Conservation (phyloP, 805 yeast genomes). For the Wickerhamomyces xylosicus region DNA sequence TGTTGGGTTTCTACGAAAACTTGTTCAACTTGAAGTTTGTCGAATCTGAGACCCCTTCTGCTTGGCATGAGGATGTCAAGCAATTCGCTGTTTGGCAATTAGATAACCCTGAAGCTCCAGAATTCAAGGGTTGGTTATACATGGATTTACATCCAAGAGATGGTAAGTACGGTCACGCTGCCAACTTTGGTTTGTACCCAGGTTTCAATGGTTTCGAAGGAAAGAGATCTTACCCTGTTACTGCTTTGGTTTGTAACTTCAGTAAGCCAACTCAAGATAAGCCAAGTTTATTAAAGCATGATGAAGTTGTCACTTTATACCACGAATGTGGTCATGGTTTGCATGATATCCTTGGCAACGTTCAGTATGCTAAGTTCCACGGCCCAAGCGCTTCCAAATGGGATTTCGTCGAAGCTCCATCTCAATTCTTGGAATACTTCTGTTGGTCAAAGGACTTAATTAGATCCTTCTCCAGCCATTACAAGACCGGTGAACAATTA, state of each 20-base stretch:
- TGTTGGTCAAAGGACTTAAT: constrained; percentile 66
- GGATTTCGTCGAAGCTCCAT: constrained; percentile 89
- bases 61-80: constrained; percentile 76
- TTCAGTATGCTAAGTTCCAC: constrained; percentile 56
- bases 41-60: constrained; percentile 30
- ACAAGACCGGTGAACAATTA: constrained; percentile 43
- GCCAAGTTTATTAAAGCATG: constrained; percentile 69
- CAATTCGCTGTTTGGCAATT: constrained; percentile 63
- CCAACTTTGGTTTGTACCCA: constrained; percentile 60
- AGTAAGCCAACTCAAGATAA: constrained; percentile 60
- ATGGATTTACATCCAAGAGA: constrained; percentile 80
- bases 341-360: constrained; percentile 63
- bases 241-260: constrained; percentile 78
- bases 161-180: constrained; percentile 86
- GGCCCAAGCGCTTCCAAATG: constrained; percentile 67
- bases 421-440: constrained; percentile 85
- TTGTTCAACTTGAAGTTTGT: constrained; percentile 62
- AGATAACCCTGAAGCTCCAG: constrained; percentile 37
- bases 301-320: constrained; percentile 75
- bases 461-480: constrained; percentile 53
- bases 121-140: constrained; percentile 69
- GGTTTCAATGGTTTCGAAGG: constrained; percentile 38
- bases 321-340: constrained; percentile 89
- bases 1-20: constrained; percentile 62
- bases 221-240: constrained; percentile 55